A percentile compares a stretch with the other conserved stretches of the same genome.
Evolutionary conservation across 352 stramenopile species (phyloP).

Genomic region (Peronospora destructor): DNA sequence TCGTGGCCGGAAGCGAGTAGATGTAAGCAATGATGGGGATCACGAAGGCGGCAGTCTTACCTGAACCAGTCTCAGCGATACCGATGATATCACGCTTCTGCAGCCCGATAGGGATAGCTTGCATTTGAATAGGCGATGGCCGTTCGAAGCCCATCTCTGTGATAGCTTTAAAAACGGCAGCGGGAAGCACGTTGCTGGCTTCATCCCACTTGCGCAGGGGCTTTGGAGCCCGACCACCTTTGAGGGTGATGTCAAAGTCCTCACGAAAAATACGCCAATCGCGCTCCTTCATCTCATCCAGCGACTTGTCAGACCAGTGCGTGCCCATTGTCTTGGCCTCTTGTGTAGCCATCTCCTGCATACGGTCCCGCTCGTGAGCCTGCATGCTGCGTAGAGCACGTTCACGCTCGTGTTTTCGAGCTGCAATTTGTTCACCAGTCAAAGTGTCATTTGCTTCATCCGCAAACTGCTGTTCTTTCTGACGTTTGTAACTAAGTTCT

Average conservation of each 20-base stretch:
- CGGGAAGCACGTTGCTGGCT: slow-evolving; percentile 43
- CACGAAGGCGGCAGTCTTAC: slow-evolving; percentile 98
- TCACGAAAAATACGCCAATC: slow-evolving; percentile 99
- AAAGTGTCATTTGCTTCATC: slow-evolving; percentile 61
- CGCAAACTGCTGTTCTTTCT: slow-evolving; percentile 65
- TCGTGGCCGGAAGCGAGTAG: slow-evolving; percentile 80
- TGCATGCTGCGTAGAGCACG: slow-evolving; percentile 68
- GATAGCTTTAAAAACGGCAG: slow-evolving; percentile 85
- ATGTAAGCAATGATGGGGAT: slow-evolving; percentile 97
- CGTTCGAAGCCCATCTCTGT: slow-evolving; percentile 90
- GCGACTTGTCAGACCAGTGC: slow-evolving; percentile 92
- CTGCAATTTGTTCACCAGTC: slow-evolving; percentile 50
- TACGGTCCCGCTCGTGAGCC: slow-evolving; percentile 44
- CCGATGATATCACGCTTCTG: slow-evolving; percentile 96
- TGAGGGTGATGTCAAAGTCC: slow-evolving; percentile 98
- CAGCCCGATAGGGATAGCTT: slow-evolving; percentile 95
- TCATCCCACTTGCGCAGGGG: slow-evolving; percentile 92
- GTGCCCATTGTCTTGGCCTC: slow-evolving; percentile 70
- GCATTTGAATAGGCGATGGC: slow-evolving; percentile 97
- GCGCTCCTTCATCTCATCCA: slow-evolving; percentile 92
- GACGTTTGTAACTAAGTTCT: slow-evolving; percentile 80
- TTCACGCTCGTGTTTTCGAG: slow-evolving; percentile 63
- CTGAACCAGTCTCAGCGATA: slow-evolving; percentile 97
- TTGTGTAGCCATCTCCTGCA: slow-evolving; percentile 58
- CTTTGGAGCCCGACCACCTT: slow-evolving; percentile 81